Conservation (phyloP, 108 stramenopile genomes). For the Nannochloropsis granulata region DNA sequence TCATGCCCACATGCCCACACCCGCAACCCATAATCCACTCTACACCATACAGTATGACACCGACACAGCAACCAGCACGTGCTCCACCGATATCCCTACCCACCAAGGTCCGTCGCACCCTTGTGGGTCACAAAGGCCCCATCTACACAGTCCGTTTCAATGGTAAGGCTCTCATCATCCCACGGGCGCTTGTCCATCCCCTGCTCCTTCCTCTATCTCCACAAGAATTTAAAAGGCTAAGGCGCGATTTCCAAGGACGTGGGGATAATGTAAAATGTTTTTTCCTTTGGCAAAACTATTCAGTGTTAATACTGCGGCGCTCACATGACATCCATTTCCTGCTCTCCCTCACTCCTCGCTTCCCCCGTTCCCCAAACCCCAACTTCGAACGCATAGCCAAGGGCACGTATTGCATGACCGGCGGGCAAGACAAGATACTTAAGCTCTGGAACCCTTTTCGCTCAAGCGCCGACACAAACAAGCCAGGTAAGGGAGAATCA, state of each 20-base stretch:
- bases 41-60: neutral
- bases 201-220: neutral
- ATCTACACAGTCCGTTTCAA: neutral
- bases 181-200: too few relatives aligned
- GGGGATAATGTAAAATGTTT: too few relatives aligned
- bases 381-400: neutral
- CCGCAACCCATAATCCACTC: too few relatives aligned
- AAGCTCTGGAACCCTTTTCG: slow-evolving; percentile 12
- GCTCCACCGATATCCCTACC: neutral
- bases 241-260: too few relatives aligned
- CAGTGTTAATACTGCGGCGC: too few relatives aligned
- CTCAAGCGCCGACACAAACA: neutral
- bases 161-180: neutral
- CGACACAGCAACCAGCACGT: neutral
- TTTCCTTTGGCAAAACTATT: too few relatives aligned
- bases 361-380: too few relatives aligned
- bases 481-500: neutral
- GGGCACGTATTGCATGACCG: slow-evolving; percentile 22
- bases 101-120: neutral
- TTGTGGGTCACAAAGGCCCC: neutral
- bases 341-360: too few relatives aligned
- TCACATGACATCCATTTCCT: too few relatives aligned
- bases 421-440: slow-evolving; percentile 17
- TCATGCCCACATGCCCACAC: too few relatives aligned
- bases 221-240: neutral